These are phyloP conservation scores for Teunomyces atbi DNA, from an alignment of 805 yeast genomes.

Conservation along the genomic window DNA sequence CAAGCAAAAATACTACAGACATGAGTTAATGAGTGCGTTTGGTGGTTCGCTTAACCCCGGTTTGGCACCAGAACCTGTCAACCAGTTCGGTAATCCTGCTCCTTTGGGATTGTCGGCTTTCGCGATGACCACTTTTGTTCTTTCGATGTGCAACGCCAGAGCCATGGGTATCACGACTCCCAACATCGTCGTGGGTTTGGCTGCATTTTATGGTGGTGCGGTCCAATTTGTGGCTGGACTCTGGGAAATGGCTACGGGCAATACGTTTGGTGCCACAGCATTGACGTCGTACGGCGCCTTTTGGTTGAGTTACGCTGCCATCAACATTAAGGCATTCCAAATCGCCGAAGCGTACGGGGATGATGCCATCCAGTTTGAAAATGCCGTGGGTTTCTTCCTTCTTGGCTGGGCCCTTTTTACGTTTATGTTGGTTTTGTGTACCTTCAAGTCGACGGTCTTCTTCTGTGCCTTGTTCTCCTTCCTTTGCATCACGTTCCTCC, in stretches of 20 bases:
- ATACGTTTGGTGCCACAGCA: constrained; percentile 71
- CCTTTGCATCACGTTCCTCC: constrained; percentile 33
- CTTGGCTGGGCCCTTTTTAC: constrained; percentile 43
- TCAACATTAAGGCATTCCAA: constrained; percentile 59
- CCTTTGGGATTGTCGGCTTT: constrained; percentile 75
- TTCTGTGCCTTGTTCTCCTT: constrained; percentile 31
- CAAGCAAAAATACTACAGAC: constrained; percentile 26
- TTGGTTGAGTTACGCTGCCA: constrained; percentile 66
- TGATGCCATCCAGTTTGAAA: constrained; percentile 22
- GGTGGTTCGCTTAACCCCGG: constrained; percentile 27
- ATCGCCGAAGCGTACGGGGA: constrained; percentile 52
- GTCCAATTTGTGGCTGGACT: constrained; percentile 69
- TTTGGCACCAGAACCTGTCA: constrained; percentile 19
- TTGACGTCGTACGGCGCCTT: constrained; percentile 62
- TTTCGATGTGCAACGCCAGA: constrained; percentile 59
- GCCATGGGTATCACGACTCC: constrained; percentile 64
- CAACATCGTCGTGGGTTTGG: constrained; percentile 60
- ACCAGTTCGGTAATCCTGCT: constrained; percentile 57
- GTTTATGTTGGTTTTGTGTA: constrained; percentile 31
- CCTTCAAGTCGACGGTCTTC: constrained; percentile 39
- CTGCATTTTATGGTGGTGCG: constrained; percentile 71
- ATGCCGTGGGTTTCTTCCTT: constrained; percentile 38
- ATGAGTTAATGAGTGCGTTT: constrained; percentile 33
- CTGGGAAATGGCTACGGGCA: constrained; percentile 69
- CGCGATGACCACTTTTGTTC: constrained; percentile 65